Evolutionary conservation across 2,329 filamentous ascomycete genomes (phyloP).

Genomic region (Cadophora malorum): DNA sequence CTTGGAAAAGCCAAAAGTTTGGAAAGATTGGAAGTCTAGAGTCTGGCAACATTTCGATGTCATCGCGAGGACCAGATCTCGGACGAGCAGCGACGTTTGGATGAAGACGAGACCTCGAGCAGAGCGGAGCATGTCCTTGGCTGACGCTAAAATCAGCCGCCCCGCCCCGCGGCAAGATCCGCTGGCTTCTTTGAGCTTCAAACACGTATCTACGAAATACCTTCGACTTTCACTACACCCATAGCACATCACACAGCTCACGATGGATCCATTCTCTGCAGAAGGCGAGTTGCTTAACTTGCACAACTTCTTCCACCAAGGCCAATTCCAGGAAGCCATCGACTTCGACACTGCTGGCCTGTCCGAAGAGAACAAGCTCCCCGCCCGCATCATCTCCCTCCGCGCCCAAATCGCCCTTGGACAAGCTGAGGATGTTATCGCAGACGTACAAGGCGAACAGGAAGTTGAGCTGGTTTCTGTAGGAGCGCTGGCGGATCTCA

Average conservation of each 20-base stretch:
- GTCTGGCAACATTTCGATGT: background rate
- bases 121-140: background rate
- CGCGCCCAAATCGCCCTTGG: constrained; percentile 85
- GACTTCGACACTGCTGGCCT: constrained; percentile 85
- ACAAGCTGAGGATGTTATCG: constrained; percentile 74
- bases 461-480: constrained; percentile 80
- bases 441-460: constrained; percentile 68
- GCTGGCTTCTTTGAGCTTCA: constrained; percentile 1
- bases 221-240: constrained; percentile 17
- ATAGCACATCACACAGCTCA: constrained; percentile 26
- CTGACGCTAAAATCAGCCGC: constrained; percentile 3
- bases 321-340: constrained; percentile 85
- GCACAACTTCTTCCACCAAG: constrained; percentile 75
- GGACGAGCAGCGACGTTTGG: background rate
- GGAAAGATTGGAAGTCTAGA: background rate
- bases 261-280: constrained; percentile 73
- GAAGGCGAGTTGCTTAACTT: constrained; percentile 76
- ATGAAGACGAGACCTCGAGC: background rate
- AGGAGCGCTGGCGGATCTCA: constrained; percentile 74
- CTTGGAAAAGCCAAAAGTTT: background rate
- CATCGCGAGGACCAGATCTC: background rate
- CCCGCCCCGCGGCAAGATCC: constrained; percentile 1
- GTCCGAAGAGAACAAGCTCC: constrained; percentile 77
- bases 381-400: constrained; percentile 78
- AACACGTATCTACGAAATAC: constrained; percentile 36